phyloP scores from a whole-genome alignment of 139 green algal species.

The Micromonas commoda region DNA sequence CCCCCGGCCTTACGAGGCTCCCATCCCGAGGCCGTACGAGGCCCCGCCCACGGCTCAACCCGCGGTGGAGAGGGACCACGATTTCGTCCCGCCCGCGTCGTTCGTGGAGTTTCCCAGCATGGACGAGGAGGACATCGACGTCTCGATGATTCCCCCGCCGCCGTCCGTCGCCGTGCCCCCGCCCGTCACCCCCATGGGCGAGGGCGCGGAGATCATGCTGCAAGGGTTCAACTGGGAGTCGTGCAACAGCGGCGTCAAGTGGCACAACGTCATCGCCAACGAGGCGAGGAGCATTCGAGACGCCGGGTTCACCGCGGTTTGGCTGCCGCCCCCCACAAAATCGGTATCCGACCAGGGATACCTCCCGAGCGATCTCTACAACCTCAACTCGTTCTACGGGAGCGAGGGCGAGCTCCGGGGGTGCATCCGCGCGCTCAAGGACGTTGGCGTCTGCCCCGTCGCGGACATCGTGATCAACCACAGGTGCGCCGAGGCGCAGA shows the following conservation, averaged over 20 bases:
- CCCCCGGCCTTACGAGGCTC: neutral
- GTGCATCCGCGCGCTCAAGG: conserved; percentile 55
- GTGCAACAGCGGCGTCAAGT: neutral
- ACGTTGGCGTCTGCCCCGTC: conserved; percentile 71
- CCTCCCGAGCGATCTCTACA: conserved; percentile 77
- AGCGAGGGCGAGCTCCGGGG: conserved; percentile 63
- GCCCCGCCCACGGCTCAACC: neutral
- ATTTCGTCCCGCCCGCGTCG: neutral
- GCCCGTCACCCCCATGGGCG: conserved; percentile 46
- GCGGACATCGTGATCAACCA: conserved; percentile 97
- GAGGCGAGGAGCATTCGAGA: neutral
- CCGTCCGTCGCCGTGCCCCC: conserved; percentile 50
- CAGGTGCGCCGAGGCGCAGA: conserved; percentile 64
- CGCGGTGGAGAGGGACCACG: neutral
- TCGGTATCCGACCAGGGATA: conserved; percentile 50
- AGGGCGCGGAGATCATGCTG: conserved; percentile 86
- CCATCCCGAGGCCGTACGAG: conserved; percentile 3
- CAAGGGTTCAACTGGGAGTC: conserved; percentile 93
- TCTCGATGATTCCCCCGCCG: neutral
- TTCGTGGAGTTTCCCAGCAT: neutral
- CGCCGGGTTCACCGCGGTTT: conserved; percentile 34
- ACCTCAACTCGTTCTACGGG: conserved; percentile 67
- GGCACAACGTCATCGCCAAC: conserved; percentile 6
- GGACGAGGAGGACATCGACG: neutral
- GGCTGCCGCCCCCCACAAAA: conserved; percentile 44